Percentiles rank a stretch among this genome's conserved stretches.
These are phyloP conservation scores for Pyrus betulifolia DNA, from an alignment of 306 rosid genomes.

Conservation along the genomic window DNA sequence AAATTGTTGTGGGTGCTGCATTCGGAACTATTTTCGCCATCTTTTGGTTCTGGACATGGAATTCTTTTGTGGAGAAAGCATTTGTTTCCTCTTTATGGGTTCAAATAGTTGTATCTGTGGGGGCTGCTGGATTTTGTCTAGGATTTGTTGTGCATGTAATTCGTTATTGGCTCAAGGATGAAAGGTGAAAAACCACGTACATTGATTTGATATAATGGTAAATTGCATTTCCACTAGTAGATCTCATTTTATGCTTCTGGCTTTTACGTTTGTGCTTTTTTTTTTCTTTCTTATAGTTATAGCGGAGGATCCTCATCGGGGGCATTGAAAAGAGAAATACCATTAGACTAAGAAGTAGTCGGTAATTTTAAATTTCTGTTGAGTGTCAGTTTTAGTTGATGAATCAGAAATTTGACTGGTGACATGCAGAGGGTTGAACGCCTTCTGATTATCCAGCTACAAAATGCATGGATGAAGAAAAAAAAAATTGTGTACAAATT, in stretches of 20 bases:
- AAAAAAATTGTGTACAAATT: too few species aligned
- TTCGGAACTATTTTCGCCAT: slow-evolving; percentile 46
- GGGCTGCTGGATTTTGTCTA: slow-evolving; percentile 49
- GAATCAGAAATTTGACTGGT: too few species aligned
- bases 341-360: too few species aligned
- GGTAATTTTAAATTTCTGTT: neutral
- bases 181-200: slow-evolving; percentile 7
- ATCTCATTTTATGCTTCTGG: too few species aligned
- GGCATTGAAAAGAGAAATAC: too few species aligned
- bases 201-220: neutral
- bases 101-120: slow-evolving; percentile 38
- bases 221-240: neutral
- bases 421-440: too few species aligned
- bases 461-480: too few species aligned
- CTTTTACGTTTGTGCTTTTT: too few species aligned
- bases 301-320: too few species aligned
- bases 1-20: slow-evolving; percentile 69
- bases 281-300: too few species aligned
- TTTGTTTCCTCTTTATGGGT: slow-evolving; percentile 48
- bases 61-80: slow-evolving; percentile 41
- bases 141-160: slow-evolving; percentile 43
- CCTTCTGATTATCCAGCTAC: too few species aligned
- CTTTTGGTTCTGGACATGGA: slow-evolving; percentile 71
- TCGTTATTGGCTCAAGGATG: slow-evolving; percentile 57
- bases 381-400: neutral